Evolutionary conservation across 345 rosid species (phyloP), one percentile per base, ranked within the genome.

Genomic region (Brassica rapa): DNA sequence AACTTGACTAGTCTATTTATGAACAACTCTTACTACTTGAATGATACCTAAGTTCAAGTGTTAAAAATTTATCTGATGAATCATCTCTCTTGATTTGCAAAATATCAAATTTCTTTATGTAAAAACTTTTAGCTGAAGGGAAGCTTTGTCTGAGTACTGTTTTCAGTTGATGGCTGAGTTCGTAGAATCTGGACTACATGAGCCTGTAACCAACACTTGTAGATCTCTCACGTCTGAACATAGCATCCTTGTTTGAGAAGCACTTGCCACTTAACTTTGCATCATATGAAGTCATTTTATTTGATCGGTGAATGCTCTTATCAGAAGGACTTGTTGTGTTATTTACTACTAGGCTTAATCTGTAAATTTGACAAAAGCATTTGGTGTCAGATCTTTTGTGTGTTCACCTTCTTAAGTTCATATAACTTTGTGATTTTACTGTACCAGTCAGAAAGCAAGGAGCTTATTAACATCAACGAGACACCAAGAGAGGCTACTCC

Each of bases 391-490:
- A n/a, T 49, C 56, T 49, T 49, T n/a, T 49, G 19, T 49, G 56
- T 49, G 16, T n/a, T 2, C 8, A 7, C 7, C 19, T 49, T 49
- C 6, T 14, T 49, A 3, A 3, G 55, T 74, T 71, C 11, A 57
- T 15, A 71, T 59, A 49, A 69, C 43, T 74, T 49, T 74, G 68
- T 70, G 15, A 69, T 41, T 25, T 63, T 23, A 79, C 77, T 43
- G 79, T 82, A 88, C 56, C 81, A 72, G 72, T 70, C 75, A n/a
- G 71, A 65, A 15, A 72, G 66, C 71, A 76, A 76, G 77, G 64
- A 23, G 24, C 74, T 76, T 27, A 81, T 76, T 37, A 81, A 81
- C 77, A 81, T 81, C 60, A 81, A 81, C 46, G 83, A 81, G 71
- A 70, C 76, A 66, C 83, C 80, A 10, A 81, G 74, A 62, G 74